Conservation (phyloP, 257 asterid genomes). For the Anisodus tanguticus region DNA sequence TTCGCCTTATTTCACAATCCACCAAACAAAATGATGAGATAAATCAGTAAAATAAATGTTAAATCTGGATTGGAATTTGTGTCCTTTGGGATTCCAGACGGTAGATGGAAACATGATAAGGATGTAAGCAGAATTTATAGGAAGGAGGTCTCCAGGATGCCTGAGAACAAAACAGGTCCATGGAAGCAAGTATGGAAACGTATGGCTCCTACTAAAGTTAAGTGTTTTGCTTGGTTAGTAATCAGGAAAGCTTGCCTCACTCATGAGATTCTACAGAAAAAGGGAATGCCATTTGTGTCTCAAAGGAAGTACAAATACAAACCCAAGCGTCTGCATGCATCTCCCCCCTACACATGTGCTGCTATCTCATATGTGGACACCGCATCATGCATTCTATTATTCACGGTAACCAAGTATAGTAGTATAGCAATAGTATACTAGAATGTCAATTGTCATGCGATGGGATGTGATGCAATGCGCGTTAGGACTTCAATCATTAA, state of each 20-base stretch:
- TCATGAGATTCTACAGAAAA: no score
- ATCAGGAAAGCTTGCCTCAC: no score
- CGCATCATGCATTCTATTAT: neutral
- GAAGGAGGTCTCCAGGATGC: no score
- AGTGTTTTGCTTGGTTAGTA: no score
- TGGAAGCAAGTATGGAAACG: no score
- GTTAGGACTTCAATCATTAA: neutral
- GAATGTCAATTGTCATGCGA: neutral
- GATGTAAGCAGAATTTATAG: no score
- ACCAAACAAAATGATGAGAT: conserved; percentile 25
- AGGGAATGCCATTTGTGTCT: no score
- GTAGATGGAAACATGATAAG: no score
- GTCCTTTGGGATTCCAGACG: neutral
- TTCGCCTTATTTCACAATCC: neutral
- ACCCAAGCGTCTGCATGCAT: neutral
- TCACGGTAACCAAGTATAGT: neutral
- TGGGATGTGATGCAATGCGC: neutral
- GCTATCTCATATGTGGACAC: neutral
- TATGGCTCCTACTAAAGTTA: no score
- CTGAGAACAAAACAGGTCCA: no score
- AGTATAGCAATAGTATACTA: neutral
- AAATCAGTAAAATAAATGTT: conserved; percentile 11
- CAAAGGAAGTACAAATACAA: neutral
- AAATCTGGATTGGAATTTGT: neutral
- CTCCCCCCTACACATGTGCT: neutral